Evolutionary conservation across 1,284 basidiomycete species (phyloP).

Genomic region (Ustilago esculenta): DNA sequence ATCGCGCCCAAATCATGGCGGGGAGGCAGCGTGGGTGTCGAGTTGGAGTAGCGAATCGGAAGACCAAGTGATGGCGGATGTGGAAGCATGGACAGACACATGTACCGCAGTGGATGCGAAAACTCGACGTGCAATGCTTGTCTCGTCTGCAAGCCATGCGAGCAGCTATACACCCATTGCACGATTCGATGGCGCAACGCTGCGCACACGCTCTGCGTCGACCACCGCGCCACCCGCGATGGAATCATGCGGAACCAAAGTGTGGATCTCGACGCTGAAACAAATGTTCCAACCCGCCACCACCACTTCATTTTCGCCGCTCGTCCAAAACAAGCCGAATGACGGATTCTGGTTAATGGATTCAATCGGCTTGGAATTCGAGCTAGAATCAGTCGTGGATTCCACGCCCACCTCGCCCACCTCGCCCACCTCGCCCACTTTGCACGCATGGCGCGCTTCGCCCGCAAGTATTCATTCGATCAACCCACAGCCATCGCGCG

Average conservation of each 20-base stretch:
- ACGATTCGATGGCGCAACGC: constrained; percentile 31
- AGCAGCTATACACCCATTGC: constrained; percentile 30
- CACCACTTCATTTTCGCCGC: constrained; percentile 28
- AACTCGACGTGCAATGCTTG: constrained; percentile 27
- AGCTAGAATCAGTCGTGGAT: too few relatives aligned
- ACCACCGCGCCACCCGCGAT: too few relatives aligned
- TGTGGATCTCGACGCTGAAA: constrained; percentile 51
- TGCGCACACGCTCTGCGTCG: too few relatives aligned
- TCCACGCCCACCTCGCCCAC: too few relatives aligned
- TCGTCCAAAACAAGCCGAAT: constrained; percentile 5
- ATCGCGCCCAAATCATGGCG: background rate
- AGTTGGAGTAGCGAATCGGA: constrained; percentile 6
- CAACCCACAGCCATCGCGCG: too few relatives aligned
- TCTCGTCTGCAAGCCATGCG: background rate
- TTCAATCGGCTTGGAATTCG: constrained; percentile 49
- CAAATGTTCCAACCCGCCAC: constrained; percentile 65
- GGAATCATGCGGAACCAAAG: constrained; percentile 24
- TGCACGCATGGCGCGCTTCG: too few relatives aligned
- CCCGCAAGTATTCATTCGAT: too few relatives aligned
- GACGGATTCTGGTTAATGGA: constrained; percentile 57
- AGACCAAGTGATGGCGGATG: constrained; percentile 1
- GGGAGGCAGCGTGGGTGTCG: too few relatives aligned
- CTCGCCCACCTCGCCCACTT: too few relatives aligned
- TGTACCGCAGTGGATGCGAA: constrained; percentile 18
- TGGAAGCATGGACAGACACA: background rate